phyloP scores from a whole-genome alignment of 31 red algal genomes.

The Endocladia muricata region DNA sequence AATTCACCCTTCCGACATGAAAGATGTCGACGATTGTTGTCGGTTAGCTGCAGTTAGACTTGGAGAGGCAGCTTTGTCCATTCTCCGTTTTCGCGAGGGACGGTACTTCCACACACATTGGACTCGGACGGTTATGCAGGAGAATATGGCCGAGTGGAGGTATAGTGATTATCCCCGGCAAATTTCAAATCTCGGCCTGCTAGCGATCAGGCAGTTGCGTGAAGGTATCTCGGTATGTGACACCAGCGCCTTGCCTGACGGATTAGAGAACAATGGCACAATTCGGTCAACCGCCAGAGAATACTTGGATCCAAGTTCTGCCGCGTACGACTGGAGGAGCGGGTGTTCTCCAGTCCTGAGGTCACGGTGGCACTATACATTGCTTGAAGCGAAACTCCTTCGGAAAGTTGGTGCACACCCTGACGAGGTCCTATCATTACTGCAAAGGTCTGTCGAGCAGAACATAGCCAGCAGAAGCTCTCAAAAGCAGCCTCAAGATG shows the following conservation, averaged over 20 bases:
- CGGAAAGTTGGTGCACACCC: constrained; percentile 32
- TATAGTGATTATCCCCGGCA: constrained; percentile 20
- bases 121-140: constrained; percentile 32
- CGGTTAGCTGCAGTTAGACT: constrained; percentile 52
- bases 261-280: background rate
- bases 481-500: constrained; percentile 32
- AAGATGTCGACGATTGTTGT: background rate
- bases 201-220: constrained; percentile 23
- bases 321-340: constrained; percentile 12
- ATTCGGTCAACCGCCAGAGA: too few relatives aligned
- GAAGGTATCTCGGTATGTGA: constrained; percentile 8
- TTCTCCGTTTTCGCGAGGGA: constrained; percentile 55
- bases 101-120: constrained; percentile 60
- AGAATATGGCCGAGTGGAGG: constrained; percentile 12
- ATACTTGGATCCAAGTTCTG: too few relatives aligned
- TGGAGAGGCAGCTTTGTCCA: constrained; percentile 37
- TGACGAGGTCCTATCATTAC: constrained; percentile 25
- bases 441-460: constrained; percentile 45
- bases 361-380: constrained; percentile 46
- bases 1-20: constrained; percentile 14
- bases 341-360: constrained; percentile 12
- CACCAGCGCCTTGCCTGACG: background rate
- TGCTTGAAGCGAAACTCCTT: constrained; percentile 53
- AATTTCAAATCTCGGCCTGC: constrained; percentile 8
- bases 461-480: constrained; percentile 36